Percentiles rank a stretch among this genome's conserved stretches.
These are phyloP conservation scores for Pseudonectria buxi DNA, from an alignment of 2,329 filamentous ascomycete species.

Conservation along the genomic window DNA sequence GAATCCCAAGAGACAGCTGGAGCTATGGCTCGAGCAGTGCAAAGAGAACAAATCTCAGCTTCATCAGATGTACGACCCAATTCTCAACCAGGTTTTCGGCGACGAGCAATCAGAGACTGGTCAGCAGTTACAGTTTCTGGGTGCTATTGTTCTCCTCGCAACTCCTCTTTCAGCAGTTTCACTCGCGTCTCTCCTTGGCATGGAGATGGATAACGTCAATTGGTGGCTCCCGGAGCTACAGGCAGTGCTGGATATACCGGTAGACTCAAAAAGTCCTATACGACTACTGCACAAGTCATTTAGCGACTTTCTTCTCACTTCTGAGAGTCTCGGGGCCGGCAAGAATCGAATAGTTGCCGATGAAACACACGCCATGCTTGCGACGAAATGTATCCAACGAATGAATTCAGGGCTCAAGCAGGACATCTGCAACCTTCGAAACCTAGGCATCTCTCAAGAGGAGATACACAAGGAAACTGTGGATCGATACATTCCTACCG, in stretches of 20 bases:
- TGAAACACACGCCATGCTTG: not conserved
- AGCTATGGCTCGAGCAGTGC: not conserved
- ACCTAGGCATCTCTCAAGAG: not conserved
- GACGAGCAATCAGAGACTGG: not conserved
- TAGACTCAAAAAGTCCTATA: not conserved
- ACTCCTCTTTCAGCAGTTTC: not conserved
- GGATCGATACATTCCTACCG: not conserved
- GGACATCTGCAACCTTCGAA: not conserved
- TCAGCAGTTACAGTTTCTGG: not conserved
- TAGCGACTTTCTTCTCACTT: conserved; percentile 1
- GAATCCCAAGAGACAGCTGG: not conserved
- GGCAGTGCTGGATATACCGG: not conserved
- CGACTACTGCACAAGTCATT: conserved; percentile 5
- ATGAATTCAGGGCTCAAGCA: not conserved
- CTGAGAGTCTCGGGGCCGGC: not conserved
- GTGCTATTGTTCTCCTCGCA: conserved; percentile 1
- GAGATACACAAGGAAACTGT: not conserved
- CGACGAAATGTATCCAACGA: not conserved
- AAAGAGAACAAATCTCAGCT: conserved; percentile 1
- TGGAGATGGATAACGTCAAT: not conserved
- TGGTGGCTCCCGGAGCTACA: not conserved
- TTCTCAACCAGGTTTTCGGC: not conserved
- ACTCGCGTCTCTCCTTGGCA: not conserved
- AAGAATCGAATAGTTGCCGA: not conserved
- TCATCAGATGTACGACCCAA: not conserved